These are phyloP conservation scores for Petunia secreta DNA, from an alignment of 257 asterid species.

Conservation along the genomic window DNA sequence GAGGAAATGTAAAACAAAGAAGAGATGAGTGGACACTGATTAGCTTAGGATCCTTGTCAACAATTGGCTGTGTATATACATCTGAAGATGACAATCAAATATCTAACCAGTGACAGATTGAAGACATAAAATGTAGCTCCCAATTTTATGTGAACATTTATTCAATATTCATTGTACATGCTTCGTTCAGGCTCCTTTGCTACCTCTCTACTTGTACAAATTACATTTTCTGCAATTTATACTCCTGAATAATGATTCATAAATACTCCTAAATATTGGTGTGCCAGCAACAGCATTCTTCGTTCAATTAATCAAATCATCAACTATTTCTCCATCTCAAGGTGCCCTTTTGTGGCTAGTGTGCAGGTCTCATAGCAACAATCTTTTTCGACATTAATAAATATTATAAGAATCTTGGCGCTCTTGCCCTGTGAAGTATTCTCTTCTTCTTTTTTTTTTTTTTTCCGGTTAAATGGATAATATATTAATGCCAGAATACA, in stretches of 20 bases:
- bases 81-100: neutral
- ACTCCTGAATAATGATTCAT: too few species aligned
- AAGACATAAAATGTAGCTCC: neutral
- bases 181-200: neutral
- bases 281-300: neutral
- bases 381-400: too few species aligned
- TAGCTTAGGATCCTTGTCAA: neutral
- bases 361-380: too few species aligned
- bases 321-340: too few species aligned
- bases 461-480: too few species aligned
- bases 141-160: neutral
- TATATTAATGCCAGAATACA: too few species aligned
- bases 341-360: too few species aligned
- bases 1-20: neutral
- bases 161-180: constrained; percentile 5
- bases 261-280: neutral
- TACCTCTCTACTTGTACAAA: neutral
- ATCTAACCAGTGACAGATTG: neutral
- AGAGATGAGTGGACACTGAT: neutral
- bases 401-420: too few species aligned
- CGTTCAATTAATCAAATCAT: neutral
- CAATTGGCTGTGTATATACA: neutral
- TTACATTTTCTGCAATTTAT: neutral
- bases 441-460: too few species aligned
- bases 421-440: too few species aligned